These are phyloP conservation scores for Hibiscus syriacus DNA, from an alignment of 345 rosid genomes.

Conservation along the genomic window DNA sequence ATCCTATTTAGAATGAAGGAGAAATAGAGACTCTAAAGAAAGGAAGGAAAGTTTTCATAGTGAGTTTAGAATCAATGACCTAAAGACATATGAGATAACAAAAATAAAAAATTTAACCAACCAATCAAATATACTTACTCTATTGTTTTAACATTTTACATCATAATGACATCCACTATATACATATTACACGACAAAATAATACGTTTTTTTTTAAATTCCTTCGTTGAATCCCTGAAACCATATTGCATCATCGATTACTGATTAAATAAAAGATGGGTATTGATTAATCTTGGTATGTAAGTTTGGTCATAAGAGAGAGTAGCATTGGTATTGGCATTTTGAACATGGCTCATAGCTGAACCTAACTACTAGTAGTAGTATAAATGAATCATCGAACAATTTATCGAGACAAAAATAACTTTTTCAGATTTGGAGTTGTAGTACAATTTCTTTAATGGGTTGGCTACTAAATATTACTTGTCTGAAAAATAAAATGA, in stretches of 20 bases:
- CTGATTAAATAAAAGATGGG: not conserved
- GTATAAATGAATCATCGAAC: not conserved
- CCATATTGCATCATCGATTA: not conserved
- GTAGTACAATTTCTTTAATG: not conserved
- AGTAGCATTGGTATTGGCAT: not conserved
- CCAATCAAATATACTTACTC: too few relatives aligned
- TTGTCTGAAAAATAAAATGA: too few relatives aligned
- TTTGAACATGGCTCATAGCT: not conserved
- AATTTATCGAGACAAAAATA: not conserved
- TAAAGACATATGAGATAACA: too few relatives aligned
- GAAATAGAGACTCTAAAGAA: too few relatives aligned
- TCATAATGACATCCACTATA: too few relatives aligned
- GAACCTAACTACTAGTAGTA: not conserved
- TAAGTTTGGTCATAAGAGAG: not conserved
- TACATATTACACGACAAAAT: not conserved
- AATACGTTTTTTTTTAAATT: not conserved
- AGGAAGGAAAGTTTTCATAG: too few relatives aligned
- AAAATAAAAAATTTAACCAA: too few relatives aligned
- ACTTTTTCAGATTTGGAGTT: not conserved
- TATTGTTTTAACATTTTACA: too few relatives aligned
- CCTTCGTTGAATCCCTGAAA: too few relatives aligned
- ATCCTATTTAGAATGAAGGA: too few relatives aligned
- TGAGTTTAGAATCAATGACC: too few relatives aligned
- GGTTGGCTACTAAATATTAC: not conserved
- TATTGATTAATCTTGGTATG: not conserved